Conservation (phyloP, 2,329 filamentous ascomycete species). For the Fusarium sp. region DNA sequence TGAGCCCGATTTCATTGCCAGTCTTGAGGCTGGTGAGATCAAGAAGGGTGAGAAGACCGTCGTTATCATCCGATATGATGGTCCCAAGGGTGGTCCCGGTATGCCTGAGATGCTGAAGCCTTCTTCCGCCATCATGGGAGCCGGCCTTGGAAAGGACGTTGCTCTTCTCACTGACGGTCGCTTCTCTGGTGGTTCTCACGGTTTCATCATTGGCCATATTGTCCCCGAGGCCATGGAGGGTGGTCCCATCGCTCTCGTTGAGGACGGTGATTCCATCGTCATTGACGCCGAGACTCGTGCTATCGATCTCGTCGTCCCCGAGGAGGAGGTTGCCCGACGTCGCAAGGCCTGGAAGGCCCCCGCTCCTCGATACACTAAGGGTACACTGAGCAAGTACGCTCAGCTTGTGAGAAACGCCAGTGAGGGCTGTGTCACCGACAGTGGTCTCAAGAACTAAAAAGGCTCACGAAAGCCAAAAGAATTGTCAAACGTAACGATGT, state of each 20-base stretch:
- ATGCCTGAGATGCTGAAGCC: constrained; percentile 97
- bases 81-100: constrained; percentile 90
- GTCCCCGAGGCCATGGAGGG: constrained; percentile 88
- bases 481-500: constrained; percentile 30
- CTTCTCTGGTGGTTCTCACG: constrained; percentile 84
- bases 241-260: constrained; percentile 84
- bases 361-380: constrained; percentile 65
- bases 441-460: constrained; percentile 40
- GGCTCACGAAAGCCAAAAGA: background rate
- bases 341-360: constrained; percentile 71
- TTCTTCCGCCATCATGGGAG: constrained; percentile 92
- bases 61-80: constrained; percentile 91
- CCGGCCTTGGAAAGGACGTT: constrained; percentile 79
- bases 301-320: constrained; percentile 72
- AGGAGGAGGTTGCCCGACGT: constrained; percentile 69
- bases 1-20: constrained; percentile 81
- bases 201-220: constrained; percentile 88
- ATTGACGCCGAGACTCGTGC: constrained; percentile 82
- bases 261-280: constrained; percentile 80
- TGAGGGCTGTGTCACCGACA: constrained; percentile 67
- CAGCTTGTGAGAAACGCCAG: constrained; percentile 66
- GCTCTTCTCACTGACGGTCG: constrained; percentile 79
- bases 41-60: constrained; percentile 89
- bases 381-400: constrained; percentile 78
- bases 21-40: constrained; percentile 79